These are phyloP conservation scores for Solanum tarapatanum DNA, from an alignment of 257 asterid genomes.

Conservation along the genomic window DNA sequence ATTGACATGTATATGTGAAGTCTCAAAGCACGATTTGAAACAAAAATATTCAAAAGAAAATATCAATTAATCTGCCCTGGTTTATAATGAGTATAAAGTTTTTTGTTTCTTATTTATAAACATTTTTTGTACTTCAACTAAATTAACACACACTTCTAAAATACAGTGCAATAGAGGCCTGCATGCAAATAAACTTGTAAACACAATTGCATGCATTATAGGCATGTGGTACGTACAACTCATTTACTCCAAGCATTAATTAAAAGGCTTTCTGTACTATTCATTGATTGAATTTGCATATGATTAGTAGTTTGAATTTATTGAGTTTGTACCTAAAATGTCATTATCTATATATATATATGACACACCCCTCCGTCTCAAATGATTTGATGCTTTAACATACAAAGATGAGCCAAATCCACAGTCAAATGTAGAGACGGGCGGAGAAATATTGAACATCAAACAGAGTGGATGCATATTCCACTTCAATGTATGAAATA, in stretches of 20 bases:
- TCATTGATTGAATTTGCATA: slow-evolving; percentile 17
- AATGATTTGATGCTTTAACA: too few relatives aligned
- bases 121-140: neutral
- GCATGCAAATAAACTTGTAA: neutral
- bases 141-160: neutral
- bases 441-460: too few relatives aligned
- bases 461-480: too few relatives aligned
- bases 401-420: too few relatives aligned
- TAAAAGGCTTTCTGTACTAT: slow-evolving; percentile 14
- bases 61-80: too few relatives aligned
- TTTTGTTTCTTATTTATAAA: neutral
- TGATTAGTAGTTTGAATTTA: slow-evolving; percentile 24
- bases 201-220: neutral
- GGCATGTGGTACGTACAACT: slow-evolving; percentile 13
- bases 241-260: slow-evolving; percentile 9
- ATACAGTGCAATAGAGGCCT: neutral
- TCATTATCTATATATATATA: too few relatives aligned
- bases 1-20: too few relatives aligned
- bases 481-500: too few relatives aligned
- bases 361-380: too few relatives aligned
- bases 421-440: too few relatives aligned
- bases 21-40: too few relatives aligned
- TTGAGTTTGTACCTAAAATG: neutral
- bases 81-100: neutral
- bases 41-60: too few relatives aligned